Evolutionary conservation across 495 filamentous ascomycete genomes (phyloP).

Genomic region (Viridothelium virens): DNA sequence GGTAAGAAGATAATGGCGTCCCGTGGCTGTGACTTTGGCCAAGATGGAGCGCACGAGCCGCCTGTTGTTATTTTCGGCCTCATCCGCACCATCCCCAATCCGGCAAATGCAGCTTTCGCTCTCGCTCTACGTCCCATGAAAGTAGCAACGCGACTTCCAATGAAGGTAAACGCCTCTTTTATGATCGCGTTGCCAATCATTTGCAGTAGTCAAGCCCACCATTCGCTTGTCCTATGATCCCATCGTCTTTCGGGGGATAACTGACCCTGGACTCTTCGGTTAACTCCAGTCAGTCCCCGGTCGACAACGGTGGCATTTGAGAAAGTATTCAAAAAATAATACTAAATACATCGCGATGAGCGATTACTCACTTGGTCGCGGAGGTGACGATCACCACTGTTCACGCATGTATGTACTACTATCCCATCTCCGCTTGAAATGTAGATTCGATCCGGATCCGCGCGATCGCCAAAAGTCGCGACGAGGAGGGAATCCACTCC

Average conservation of each 20-base stretch:
- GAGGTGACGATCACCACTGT: no score
- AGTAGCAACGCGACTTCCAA: neutral
- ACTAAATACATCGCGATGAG: no score
- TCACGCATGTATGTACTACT: neutral
- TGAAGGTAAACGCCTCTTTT: neutral
- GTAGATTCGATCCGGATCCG: neutral
- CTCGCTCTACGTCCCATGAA: neutral
- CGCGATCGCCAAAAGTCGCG: neutral
- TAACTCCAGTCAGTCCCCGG: neutral
- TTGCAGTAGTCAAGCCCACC: no score
- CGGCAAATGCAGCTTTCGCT: neutral
- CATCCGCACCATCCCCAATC: neutral
- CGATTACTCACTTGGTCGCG: no score
- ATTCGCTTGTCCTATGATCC: no score
- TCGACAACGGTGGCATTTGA: neutral
- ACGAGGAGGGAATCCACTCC: neutral
- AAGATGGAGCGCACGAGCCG: slow-evolving; percentile 9
- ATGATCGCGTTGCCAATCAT: neutral
- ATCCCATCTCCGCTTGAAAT: neutral
- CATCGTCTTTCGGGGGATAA: no score
- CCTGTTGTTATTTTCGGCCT: slow-evolving; percentile 8
- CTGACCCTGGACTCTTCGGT: neutral
- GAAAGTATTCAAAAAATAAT: no score
- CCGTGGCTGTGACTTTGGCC: slow-evolving; percentile 6
- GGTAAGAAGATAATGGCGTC: neutral